Percentiles rank a stretch among this genome's conserved stretches.
Evolutionary conservation across 1,139 yeast genomes (phyloP).

Genomic region (Blastobotrys ciferrii): DNA sequence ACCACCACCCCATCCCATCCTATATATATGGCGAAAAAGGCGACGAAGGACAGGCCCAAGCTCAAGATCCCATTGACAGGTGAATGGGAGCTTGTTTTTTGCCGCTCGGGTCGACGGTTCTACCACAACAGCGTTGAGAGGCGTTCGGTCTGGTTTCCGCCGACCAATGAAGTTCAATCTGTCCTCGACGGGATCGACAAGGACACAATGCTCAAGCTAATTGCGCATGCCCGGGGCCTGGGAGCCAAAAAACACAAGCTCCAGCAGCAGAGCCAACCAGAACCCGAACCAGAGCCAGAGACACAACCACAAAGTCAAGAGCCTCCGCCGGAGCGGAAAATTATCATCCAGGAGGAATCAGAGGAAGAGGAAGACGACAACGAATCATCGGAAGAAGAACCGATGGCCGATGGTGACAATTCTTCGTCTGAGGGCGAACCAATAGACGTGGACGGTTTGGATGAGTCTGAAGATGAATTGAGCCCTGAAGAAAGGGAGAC

Average conservation of each 20-base stretch:
- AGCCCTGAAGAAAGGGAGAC: slow-evolving; percentile 16
- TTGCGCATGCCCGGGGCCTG: slow-evolving; percentile 50
- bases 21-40: not conserved
- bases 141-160: slow-evolving; percentile 42
- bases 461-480: slow-evolving; percentile 21
- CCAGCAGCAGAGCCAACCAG: not conserved
- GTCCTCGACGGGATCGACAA: slow-evolving; percentile 37
- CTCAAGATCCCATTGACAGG: slow-evolving; percentile 25
- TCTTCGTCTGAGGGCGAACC: slow-evolving; percentile 19
- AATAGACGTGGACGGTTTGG: slow-evolving; percentile 18
- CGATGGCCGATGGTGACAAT: too few species aligned
- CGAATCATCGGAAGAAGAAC: slow-evolving; percentile 8
- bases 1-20: not conserved
- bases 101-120: slow-evolving; percentile 46
- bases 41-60: slow-evolving; percentile 22
- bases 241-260: slow-evolving; percentile 9
- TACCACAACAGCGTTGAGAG: slow-evolving; percentile 39
- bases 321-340: slow-evolving; percentile 15
- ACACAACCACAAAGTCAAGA: not conserved
- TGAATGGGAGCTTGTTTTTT: slow-evolving; percentile 46
- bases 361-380: slow-evolving; percentile 12
- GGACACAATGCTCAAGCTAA: slow-evolving; percentile 38
- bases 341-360: slow-evolving; percentile 12
- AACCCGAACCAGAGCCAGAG: slow-evolving; percentile 5
- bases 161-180: slow-evolving; percentile 34